Percentiles rank a stretch among this genome's conserved stretches.
Conservation (phyloP, 2,329 filamentous ascomycete species). For the Microdochium trichocladiopsis region DNA sequence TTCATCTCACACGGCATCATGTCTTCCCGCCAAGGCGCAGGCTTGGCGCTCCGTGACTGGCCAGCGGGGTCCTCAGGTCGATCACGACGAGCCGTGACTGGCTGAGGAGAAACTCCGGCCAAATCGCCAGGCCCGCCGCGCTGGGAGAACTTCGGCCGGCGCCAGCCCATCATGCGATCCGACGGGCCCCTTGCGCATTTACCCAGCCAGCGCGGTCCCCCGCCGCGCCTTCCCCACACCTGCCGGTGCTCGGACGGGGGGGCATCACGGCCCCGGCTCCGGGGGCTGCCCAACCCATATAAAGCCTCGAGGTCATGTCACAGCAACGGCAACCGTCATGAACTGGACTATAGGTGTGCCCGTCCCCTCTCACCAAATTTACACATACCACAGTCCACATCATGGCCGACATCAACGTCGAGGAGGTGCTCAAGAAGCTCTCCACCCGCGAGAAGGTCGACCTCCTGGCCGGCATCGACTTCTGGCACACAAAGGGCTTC, state of each 20-base stretch:
- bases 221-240: too few relatives aligned
- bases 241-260: too few relatives aligned
- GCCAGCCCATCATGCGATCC: background rate
- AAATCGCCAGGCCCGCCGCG: background rate
- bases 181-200: background rate
- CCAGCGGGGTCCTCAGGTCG: background rate
- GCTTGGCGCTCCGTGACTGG: background rate
- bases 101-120: background rate
- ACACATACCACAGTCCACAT: conserved; percentile 3
- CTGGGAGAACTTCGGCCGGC: background rate
- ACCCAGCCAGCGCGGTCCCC: too few relatives aligned
- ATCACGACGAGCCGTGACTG: background rate
- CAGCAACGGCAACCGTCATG: too few relatives aligned
- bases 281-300: too few relatives aligned
- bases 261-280: too few relatives aligned
- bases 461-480: conserved; percentile 51
- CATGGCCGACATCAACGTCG: conserved; percentile 47
- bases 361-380: too few relatives aligned
- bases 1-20: too few relatives aligned
- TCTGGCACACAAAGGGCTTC: conserved; percentile 61
- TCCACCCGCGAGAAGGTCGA: conserved; percentile 44
- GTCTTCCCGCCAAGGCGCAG: too few relatives aligned
- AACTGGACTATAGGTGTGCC: too few relatives aligned
- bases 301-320: too few relatives aligned
- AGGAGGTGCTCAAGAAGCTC: conserved; percentile 46